Evolutionary conservation across 2,329 filamentous ascomycete species (phyloP), one percentile per base, ranked within the genome.

Genomic region (Chalaropsis thielavioides): DNA sequence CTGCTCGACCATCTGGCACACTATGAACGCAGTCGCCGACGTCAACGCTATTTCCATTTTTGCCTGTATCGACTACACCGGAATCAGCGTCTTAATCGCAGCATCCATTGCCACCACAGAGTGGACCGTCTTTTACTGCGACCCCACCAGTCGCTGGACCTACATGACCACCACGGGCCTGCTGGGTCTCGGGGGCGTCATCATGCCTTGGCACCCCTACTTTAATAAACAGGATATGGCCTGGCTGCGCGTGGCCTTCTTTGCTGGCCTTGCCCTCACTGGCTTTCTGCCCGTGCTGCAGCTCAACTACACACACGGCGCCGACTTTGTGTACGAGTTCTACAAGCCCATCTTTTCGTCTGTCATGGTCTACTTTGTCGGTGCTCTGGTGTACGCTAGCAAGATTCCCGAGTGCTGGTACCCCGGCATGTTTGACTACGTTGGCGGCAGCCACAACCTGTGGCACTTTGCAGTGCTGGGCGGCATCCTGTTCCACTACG

Each of bases 121-220:
- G 74, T 99, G 97, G 77, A 96, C 94, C 0, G 94, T 92, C 27
- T 99, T 99, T 75, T 99, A 99, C 78, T 96, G 94, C 77, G 94
- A 99, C 72, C 92, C 94, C 2, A 71, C 88, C 59, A 92, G 88
- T 70, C 87, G 92, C 64, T 94, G 88, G 82, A 79, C 83, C 13
- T 99, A 97, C 76, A 94, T 99, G 79, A 75, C 81, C 51, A 79
- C 89, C 61, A 97, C 94, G 1, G 87, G 89, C 66, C 73, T 86
- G 15, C 83, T 99, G 31, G 94, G 94, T 60, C 77, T 95, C 65
- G 89, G 86, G 46, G 94, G 94, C 65, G 90, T 95, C 68, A 89
- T 96, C 68, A 81, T 99, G 44, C 92, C 94, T 1, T 99, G 94
- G 94, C 90, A 96, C 74, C 94, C 94, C 38, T 87, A 83, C 22